Evolutionary conservation across 768 basidiomycete genomes (phyloP).

Genomic region (Stropharia rugosoannulata): DNA sequence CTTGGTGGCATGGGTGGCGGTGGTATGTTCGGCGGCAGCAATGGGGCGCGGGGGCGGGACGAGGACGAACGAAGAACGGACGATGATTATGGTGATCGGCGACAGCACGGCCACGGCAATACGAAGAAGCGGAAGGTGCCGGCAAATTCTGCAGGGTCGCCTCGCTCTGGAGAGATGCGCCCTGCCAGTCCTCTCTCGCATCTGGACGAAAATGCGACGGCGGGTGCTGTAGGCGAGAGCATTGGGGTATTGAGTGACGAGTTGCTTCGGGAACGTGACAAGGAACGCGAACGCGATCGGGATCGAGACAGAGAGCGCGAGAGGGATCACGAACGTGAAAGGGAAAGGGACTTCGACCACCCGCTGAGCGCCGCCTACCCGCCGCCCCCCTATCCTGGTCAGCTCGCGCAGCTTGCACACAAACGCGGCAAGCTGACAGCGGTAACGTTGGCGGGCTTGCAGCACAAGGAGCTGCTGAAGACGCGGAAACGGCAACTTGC

Average conservation of each 20-base stretch:
- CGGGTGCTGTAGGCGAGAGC: slow-evolving; percentile 3
- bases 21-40: slow-evolving; percentile 1
- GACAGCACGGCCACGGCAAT: slow-evolving; percentile 70
- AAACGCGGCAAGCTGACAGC: slow-evolving; percentile 48
- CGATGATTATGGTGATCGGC: slow-evolving; percentile 62
- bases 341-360: slow-evolving; percentile 13
- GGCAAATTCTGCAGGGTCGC: slow-evolving; percentile 54
- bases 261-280: slow-evolving; percentile 13
- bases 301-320: slow-evolving; percentile 16
- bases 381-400: slow-evolving; percentile 23
- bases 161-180: slow-evolving; percentile 28
- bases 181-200: slow-evolving; percentile 12
- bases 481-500: slow-evolving; percentile 69
- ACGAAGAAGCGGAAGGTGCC: slow-evolving; percentile 91
- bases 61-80: slow-evolving; percentile 57
- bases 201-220: slow-evolving; percentile 15
- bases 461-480: slow-evolving; percentile 74
- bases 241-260: slow-evolving; percentile 8
- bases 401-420: slow-evolving; percentile 18
- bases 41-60: slow-evolving; percentile 21
- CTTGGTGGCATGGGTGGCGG: slow-evolving; percentile 16
- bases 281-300: slow-evolving; percentile 12
- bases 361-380: slow-evolving; percentile 15
- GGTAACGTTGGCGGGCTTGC: slow-evolving; percentile 66
- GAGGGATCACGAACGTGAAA: slow-evolving; percentile 11